Percentiles rank a stretch among this genome's conserved stretches.
phyloP scores from a whole-genome alignment of 345 rosid species.

The Jatropha curcas region DNA sequence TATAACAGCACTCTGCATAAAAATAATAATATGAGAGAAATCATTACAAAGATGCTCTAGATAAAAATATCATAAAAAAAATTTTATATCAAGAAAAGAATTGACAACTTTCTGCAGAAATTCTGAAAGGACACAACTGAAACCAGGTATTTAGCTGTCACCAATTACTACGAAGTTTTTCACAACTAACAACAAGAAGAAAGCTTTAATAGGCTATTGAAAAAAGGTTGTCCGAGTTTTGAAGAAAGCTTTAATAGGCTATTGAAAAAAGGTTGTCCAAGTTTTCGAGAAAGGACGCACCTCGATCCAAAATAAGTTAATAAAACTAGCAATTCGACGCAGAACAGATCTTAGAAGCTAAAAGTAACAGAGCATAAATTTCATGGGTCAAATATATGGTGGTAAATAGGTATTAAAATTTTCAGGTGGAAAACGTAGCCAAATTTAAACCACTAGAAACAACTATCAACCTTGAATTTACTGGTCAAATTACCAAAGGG shows the following conservation, averaged over 20 bases:
- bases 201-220: background rate
- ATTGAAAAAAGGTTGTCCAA: background rate
- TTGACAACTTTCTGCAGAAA: background rate
- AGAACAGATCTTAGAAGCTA: background rate
- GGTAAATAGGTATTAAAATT: background rate
- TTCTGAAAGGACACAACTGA: background rate
- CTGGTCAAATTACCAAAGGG: slow-evolving; percentile 15
- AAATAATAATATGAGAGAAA: slow-evolving; percentile 7
- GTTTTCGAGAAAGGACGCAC: background rate
- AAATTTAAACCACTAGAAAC: slow-evolving; percentile 2
- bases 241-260: no score
- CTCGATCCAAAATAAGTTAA: background rate
- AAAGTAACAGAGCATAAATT: background rate
- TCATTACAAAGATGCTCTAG: background rate
- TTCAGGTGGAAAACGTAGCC: background rate
- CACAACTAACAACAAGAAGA: background rate
- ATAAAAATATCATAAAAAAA: background rate
- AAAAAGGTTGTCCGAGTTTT: background rate
- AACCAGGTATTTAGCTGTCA: background rate
- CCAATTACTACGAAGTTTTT: background rate
- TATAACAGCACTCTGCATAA: slow-evolving; percentile 2
- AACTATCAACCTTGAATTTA: slow-evolving; percentile 1
- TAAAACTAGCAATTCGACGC: background rate
- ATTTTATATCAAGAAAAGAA: background rate
- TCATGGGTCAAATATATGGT: background rate